phyloP scores from a whole-genome alignment of 169 alveolate species.

The Cryptosporidium felis region DNA sequence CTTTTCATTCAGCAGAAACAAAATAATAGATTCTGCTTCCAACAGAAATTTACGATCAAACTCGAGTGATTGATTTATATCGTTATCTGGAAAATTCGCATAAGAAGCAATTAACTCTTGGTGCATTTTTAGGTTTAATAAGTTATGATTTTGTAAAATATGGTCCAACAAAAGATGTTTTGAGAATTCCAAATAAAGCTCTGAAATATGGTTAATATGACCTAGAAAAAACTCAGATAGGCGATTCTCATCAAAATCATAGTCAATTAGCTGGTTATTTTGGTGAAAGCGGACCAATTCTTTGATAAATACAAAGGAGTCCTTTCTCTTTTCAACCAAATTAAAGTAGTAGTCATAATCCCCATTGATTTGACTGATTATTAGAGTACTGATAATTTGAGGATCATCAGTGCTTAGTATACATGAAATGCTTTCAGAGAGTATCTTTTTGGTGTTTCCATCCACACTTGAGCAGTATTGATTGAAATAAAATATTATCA shows the following conservation, averaged over 20 bases:
- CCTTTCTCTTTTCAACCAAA: neutral
- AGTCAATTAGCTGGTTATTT: neutral
- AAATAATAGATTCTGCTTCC: conserved; percentile 12
- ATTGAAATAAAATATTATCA: neutral
- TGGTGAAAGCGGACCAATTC: neutral
- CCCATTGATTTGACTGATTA: neutral
- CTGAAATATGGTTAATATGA: neutral
- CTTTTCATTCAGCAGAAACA: conserved; percentile 26
- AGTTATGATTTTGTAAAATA: neutral
- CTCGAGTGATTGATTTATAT: too few relatives aligned
- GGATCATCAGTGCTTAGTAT: conserved; percentile 17
- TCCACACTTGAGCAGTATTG: neutral
- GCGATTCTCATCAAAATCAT: neutral
- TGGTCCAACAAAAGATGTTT: neutral
- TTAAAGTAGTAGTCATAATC: neutral
- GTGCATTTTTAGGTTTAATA: neutral
- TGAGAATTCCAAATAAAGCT: conserved; percentile 4
- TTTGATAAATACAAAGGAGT: neutral
- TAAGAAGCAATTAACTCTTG: neutral
- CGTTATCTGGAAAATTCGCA: neutral
- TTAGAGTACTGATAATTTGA: neutral
- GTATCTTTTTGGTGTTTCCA: neutral
- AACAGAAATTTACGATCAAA: neutral
- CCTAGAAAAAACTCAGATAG: neutral
- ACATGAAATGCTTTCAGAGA: conserved; percentile 8